phyloP scores from a whole-genome alignment of 306 rosid genomes.

The Cicer judaicum region DNA sequence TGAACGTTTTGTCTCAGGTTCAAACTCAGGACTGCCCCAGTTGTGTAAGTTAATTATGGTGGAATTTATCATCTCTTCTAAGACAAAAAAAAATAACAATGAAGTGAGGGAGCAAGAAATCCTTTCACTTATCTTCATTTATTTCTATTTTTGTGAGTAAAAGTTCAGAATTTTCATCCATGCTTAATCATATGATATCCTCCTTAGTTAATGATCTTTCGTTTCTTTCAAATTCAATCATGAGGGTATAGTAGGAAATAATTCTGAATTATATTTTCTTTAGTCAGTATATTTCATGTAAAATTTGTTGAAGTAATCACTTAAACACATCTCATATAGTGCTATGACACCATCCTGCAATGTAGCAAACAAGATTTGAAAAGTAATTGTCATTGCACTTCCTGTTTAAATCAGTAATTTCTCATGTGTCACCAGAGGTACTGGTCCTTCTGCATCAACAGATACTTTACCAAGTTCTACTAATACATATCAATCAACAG shows the following conservation, averaged over 20 bases:
- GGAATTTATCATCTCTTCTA: too few relatives aligned
- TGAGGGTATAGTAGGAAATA: conserved; percentile 18
- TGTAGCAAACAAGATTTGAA: conserved; percentile 25
- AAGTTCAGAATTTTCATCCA: background rate
- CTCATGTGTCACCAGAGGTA: conserved; percentile 31
- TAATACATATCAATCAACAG: conserved; percentile 11
- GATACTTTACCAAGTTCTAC: background rate
- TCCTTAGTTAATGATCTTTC: conserved; percentile 21
- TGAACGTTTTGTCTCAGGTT: too few relatives aligned
- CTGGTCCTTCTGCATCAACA: conserved; percentile 26
- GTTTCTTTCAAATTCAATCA: conserved; percentile 37
- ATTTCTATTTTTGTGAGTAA: background rate
- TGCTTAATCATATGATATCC: conserved; percentile 18
- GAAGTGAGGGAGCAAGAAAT: too few relatives aligned
- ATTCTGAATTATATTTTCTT: conserved; percentile 2
- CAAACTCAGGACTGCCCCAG: too few relatives aligned
- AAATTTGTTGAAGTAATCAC: conserved; percentile 32
- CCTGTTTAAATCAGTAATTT: conserved; percentile 25
- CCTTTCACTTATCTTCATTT: too few relatives aligned
- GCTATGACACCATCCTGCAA: conserved; percentile 9
- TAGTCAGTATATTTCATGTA: conserved; percentile 43
- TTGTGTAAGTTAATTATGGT: too few relatives aligned
- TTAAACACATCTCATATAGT: conserved; percentile 5
- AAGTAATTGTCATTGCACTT: background rate
- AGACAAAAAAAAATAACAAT: too few relatives aligned